These are phyloP conservation scores for Kodamaea ohmeri DNA, from an alignment of 1,139 yeast species.

Conservation along the genomic window DNA sequence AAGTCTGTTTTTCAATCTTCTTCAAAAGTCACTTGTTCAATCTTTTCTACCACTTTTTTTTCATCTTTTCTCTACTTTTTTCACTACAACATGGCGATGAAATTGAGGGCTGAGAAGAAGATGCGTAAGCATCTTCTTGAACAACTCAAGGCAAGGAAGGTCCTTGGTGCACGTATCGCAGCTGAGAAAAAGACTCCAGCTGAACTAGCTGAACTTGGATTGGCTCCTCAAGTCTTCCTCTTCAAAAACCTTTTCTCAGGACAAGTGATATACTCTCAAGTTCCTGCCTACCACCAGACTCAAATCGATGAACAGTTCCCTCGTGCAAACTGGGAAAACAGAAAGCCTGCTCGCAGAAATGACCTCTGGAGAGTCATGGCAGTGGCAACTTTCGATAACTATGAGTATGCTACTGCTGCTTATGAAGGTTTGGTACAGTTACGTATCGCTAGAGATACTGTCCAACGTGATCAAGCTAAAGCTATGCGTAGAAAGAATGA, in stretches of 20 bases:
- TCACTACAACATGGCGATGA: conserved; percentile 38
- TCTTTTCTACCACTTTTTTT: too few relatives aligned
- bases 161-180: conserved; percentile 46
- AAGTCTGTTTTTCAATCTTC: neutral
- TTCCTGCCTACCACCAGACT: conserved; percentile 66
- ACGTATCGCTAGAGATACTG: conserved; percentile 67
- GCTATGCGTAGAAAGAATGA: conserved; percentile 68
- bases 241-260: conserved; percentile 87
- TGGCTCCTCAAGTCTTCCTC: conserved; percentile 79
- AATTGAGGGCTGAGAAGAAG: conserved; percentile 47
- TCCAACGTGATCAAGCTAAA: conserved; percentile 58
- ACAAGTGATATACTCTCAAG: conserved; percentile 85
- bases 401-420: conserved; percentile 69
- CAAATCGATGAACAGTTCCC: conserved; percentile 72
- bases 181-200: conserved; percentile 35
- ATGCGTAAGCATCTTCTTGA: conserved; percentile 51
- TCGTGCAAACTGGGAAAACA: conserved; percentile 86
- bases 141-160: conserved; percentile 44
- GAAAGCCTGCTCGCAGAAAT: conserved; percentile 72
- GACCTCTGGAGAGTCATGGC: conserved; percentile 94
- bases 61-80: neutral
- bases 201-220: conserved; percentile 36
- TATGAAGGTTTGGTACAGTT: conserved; percentile 73
- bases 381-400: conserved; percentile 66
- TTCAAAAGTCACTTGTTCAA: neutral